A percentile compares a stretch with the other conserved stretches of the same genome.
phyloP scores from a whole-genome alignment of 208 protist genomes.

The Vickermania ingenoplastis region DNA sequence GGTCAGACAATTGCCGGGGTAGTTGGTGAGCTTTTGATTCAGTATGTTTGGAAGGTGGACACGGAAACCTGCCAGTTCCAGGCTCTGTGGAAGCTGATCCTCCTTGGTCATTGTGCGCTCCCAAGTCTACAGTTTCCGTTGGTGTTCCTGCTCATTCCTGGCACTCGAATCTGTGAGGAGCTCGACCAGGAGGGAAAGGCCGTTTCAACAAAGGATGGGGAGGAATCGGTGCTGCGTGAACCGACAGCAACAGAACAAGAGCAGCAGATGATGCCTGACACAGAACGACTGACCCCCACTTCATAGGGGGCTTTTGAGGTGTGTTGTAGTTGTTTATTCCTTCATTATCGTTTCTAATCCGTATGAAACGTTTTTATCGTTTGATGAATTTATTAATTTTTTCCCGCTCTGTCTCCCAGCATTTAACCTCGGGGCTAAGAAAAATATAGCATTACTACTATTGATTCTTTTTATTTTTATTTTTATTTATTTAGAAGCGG shows the following conservation, averaged over 20 bases:
- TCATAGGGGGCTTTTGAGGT: not conserved
- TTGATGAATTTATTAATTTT: too few relatives aligned
- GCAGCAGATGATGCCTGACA: not conserved
- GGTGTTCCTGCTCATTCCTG: constrained; percentile 47
- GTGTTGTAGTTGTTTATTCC: too few relatives aligned
- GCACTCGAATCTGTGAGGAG: constrained; percentile 37
- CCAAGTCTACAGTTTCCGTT: constrained; percentile 49
- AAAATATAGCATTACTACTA: too few relatives aligned
- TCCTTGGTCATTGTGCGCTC: constrained; percentile 38
- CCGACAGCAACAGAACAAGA: not conserved
- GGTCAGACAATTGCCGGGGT: constrained; percentile 29
- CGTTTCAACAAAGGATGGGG: constrained; percentile 4
- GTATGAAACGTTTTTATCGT: too few relatives aligned
- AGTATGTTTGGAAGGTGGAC: constrained; percentile 24
- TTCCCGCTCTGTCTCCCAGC: too few relatives aligned
- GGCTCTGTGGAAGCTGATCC: constrained; percentile 39
- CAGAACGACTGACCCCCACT: not conserved
- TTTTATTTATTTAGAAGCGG: too few relatives aligned
- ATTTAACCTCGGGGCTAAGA: too few relatives aligned
- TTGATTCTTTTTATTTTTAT: too few relatives aligned
- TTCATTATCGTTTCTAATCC: too few relatives aligned
- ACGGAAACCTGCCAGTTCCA: constrained; percentile 45
- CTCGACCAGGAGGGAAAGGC: constrained; percentile 32
- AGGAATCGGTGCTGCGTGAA: not conserved
- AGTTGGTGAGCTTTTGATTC: constrained; percentile 40